A percentile compares a stretch with the other conserved stretches of the same genome.
Conservation (phyloP, 768 basidiomycete genomes). For the Lyophyllum shimeji region DNA sequence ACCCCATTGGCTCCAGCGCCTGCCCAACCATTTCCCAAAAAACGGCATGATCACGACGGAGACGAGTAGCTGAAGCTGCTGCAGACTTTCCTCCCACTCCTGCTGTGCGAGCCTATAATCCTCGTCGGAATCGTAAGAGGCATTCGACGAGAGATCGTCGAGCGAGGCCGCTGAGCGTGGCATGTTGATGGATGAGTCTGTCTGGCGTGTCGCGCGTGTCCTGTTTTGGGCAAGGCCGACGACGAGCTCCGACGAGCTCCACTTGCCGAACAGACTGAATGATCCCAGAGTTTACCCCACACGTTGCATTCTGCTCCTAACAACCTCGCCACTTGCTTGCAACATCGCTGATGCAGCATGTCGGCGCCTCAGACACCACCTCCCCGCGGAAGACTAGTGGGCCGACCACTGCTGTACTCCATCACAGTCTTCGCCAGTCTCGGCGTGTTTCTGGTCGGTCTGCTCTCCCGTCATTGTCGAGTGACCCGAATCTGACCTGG, state of each 20-base stretch:
- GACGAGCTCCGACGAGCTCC: conserved; percentile 7
- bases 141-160: conserved; percentile 55
- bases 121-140: conserved; percentile 63
- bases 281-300: not conserved
- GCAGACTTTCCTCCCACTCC: conserved; percentile 91
- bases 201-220: not conserved
- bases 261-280: conserved; percentile 12
- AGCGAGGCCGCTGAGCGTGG: conserved; percentile 60
- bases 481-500: conserved; percentile 5
- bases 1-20: conserved; percentile 88
- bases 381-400: conserved; percentile 59
- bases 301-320: conserved; percentile 3
- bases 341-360: conserved; percentile 55
- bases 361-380: conserved; percentile 26
- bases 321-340: too few species aligned
- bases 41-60: conserved; percentile 81
- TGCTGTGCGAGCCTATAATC: conserved; percentile 77
- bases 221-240: not conserved
- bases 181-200: conserved; percentile 37
- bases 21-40: conserved; percentile 85
- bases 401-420: conserved; percentile 74
- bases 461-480: not conserved
- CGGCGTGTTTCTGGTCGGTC: conserved; percentile 79
- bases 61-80: conserved; percentile 80
- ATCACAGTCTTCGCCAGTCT: conserved; percentile 82